A percentile compares a stretch with the other conserved stretches of the same genome.
Conservation (phyloP, 257 asterid species). For the Nicotiana tomentosiformis region DNA sequence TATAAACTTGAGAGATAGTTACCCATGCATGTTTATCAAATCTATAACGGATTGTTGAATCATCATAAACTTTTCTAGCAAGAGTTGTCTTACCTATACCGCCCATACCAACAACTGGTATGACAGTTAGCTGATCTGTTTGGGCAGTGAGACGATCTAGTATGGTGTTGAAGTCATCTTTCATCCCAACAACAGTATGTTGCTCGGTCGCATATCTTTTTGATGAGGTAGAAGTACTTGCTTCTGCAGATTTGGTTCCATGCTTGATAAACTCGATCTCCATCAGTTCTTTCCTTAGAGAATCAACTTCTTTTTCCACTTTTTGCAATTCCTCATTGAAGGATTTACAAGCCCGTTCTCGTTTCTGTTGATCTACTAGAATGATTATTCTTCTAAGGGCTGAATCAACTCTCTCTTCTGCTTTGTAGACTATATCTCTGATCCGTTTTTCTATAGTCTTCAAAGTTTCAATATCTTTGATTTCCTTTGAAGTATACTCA, state of each 20-base stretch:
- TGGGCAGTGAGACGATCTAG: background rate
- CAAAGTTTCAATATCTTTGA: background rate
- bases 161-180: background rate
- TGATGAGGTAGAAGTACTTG: background rate
- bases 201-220: background rate
- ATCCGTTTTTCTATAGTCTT: background rate
- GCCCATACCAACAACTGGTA: slow-evolving; percentile 2
- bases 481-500: background rate
- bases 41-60: background rate
- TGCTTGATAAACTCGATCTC: background rate
- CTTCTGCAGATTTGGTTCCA: background rate
- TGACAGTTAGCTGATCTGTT: background rate
- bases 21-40: slow-evolving; percentile 1
- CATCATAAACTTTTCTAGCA: background rate
- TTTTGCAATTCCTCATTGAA: background rate
- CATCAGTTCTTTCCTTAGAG: slow-evolving; percentile 10
- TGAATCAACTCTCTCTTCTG: slow-evolving; percentile 15
- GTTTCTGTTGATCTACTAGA: background rate
- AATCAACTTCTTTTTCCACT: background rate
- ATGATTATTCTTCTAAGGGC: background rate
- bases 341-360: background rate
- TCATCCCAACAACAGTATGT: background rate
- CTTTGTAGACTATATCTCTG: slow-evolving; percentile 13
- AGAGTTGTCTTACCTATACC: slow-evolving; percentile 3
- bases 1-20: background rate